These are phyloP conservation scores for Trametes gibbosa DNA, from an alignment of 768 basidiomycete genomes.

Conservation along the genomic window DNA sequence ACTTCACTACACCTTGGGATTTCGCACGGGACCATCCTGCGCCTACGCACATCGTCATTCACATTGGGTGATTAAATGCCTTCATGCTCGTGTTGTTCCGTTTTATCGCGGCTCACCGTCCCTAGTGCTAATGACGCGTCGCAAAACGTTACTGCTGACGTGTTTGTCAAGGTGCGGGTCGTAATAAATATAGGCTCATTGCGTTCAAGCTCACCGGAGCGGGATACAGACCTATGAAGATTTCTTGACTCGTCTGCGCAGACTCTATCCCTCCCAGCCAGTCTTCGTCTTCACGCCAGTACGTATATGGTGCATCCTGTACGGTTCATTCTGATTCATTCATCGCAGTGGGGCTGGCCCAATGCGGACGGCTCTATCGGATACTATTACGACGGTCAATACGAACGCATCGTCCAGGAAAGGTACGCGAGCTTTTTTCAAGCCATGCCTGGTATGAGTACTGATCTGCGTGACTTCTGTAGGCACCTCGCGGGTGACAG, in stretches of 20 bases:
- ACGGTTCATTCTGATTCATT: not conserved
- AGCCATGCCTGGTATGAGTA: not conserved
- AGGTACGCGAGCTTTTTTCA: slow-evolving; percentile 27
- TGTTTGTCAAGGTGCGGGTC: slow-evolving; percentile 41
- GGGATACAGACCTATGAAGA: slow-evolving; percentile 42
- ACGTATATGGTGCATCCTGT: slow-evolving; percentile 3
- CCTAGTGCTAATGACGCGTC: slow-evolving; percentile 54
- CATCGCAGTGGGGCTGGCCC: slow-evolving; percentile 54
- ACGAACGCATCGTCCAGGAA: slow-evolving; percentile 43
- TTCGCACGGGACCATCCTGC: slow-evolving; percentile 46
- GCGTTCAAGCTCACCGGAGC: not conserved
- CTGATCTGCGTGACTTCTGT: not conserved
- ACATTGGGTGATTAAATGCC: slow-evolving; percentile 43
- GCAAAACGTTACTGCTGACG: slow-evolving; percentile 44
- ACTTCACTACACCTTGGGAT: slow-evolving; percentile 59
- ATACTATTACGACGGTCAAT: slow-evolving; percentile 48
- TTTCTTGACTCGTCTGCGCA: slow-evolving; percentile 45
- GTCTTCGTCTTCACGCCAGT: slow-evolving; percentile 57
- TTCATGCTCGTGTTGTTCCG: not conserved
- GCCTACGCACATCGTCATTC: slow-evolving; percentile 53
- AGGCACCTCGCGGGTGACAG: slow-evolving; percentile 39
- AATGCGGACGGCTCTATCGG: slow-evolving; percentile 42
- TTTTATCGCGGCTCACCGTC: too few relatives aligned
- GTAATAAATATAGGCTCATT: not conserved
- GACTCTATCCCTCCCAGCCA: slow-evolving; percentile 42